Conservation (phyloP, 2,329 filamentous ascomycete genomes). For the Exophiala dermatitidis region DNA sequence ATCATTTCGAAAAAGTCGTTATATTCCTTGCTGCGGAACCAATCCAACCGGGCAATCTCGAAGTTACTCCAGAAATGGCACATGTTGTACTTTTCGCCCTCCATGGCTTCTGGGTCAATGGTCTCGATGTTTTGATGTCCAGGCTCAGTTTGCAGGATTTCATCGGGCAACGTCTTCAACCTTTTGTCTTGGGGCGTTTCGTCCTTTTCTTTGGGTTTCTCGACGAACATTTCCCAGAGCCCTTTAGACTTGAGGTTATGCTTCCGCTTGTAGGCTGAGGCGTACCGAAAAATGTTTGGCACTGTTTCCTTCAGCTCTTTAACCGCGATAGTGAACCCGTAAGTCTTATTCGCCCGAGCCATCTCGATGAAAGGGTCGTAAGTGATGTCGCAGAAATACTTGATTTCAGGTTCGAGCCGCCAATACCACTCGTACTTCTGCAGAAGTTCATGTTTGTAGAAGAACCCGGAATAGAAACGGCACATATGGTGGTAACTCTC, state of each 20-base stretch:
- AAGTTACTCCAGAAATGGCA: slow-evolving; percentile 99
- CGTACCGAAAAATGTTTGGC: slow-evolving; percentile 96
- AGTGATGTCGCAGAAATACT: slow-evolving; percentile 99
- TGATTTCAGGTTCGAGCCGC: slow-evolving; percentile 98
- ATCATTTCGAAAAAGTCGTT: slow-evolving; percentile 99
- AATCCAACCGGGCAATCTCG: slow-evolving; percentile 88
- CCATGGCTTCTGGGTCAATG: slow-evolving; percentile 88
- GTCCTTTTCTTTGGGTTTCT: slow-evolving; percentile 55
- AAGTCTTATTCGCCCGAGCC: slow-evolving; percentile 91
- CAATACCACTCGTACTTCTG: slow-evolving; percentile 99
- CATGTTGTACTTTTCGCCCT: slow-evolving; percentile 98
- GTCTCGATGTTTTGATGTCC: slow-evolving; percentile 64
- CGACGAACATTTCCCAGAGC: slow-evolving; percentile 97
- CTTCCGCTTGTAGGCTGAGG: slow-evolving; percentile 90
- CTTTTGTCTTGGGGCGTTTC: slow-evolving; percentile 49
- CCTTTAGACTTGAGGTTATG: slow-evolving; percentile 88
- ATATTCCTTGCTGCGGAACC: slow-evolving; percentile 96
- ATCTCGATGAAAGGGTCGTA: slow-evolving; percentile 97
- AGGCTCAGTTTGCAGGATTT: slow-evolving; percentile 70
- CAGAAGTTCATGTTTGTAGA: slow-evolving; percentile 92
- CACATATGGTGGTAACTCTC: slow-evolving; percentile 99
- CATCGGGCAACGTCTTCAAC: slow-evolving; percentile 67
- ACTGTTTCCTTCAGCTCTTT: slow-evolving; percentile 97
- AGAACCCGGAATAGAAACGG: slow-evolving; percentile 98
- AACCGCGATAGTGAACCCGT: slow-evolving; percentile 96